Conservation (phyloP, 2,329 filamentous ascomycete species). For the Fusarium secorum region DNA sequence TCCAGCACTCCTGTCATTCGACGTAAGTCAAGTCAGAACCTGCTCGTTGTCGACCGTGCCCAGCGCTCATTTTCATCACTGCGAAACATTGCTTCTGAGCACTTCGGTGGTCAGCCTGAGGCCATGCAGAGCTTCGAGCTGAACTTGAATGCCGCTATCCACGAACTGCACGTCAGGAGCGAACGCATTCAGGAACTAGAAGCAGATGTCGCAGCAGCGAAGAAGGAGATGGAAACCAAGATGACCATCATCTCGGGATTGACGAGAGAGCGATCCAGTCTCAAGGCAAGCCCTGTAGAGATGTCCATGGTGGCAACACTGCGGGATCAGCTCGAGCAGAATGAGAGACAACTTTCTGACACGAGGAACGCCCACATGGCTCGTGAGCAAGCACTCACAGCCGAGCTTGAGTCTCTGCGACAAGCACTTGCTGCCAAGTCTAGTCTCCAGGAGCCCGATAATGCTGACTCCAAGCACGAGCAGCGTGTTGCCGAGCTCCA, state of each 20-base stretch:
- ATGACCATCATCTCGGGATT: constrained; percentile 94
- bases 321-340: constrained; percentile 86
- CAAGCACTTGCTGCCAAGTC: constrained; percentile 52
- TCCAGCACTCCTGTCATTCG: constrained; percentile 81
- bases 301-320: constrained; percentile 89
- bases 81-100: constrained; percentile 85
- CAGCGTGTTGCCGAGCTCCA: constrained; percentile 72
- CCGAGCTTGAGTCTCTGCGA: constrained; percentile 75
- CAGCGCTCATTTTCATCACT: constrained; percentile 91
- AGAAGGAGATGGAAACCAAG: constrained; percentile 97
- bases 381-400: constrained; percentile 77
- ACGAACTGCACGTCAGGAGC: constrained; percentile 85
- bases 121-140: constrained; percentile 91
- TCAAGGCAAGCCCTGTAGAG: constrained; percentile 85
- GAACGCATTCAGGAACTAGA: constrained; percentile 92
- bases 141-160: constrained; percentile 90
- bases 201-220: constrained; percentile 79
- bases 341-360: constrained; percentile 78
- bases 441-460: constrained; percentile 41
- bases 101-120: constrained; percentile 83
- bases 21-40: constrained; percentile 89
- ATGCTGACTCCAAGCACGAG: constrained; percentile 54
- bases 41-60: constrained; percentile 87
- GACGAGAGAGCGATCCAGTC: constrained; percentile 89
- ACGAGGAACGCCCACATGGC: constrained; percentile 76